These are phyloP conservation scores for Sordariomycetes sp. DNA, from an alignment of 2,329 filamentous ascomycete species.

Conservation along the genomic window DNA sequence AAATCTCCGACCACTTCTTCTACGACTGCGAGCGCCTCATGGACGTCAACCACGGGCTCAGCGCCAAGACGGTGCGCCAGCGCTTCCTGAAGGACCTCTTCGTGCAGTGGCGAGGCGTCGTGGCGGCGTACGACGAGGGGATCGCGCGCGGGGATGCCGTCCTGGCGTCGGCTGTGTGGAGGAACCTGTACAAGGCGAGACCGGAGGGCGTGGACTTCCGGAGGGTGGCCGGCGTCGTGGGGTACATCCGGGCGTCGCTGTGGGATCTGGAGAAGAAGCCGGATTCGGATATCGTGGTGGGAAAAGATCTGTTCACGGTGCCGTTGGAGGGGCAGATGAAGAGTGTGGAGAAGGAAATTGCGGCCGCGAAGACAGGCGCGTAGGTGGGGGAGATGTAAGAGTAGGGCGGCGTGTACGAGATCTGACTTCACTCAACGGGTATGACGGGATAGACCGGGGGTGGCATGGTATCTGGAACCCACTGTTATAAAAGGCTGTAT, in stretches of 20 bases:
- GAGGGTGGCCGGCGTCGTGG: conserved; percentile 40
- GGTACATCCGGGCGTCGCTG: conserved; percentile 41
- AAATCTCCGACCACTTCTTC: conserved; percentile 93
- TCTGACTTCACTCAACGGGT: conserved; percentile 3
- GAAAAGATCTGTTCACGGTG: conserved; percentile 32
- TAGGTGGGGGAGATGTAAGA: not conserved
- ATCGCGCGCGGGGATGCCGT: conserved; percentile 66
- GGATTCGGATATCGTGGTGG: conserved; percentile 29
- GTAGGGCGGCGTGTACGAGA: not conserved
- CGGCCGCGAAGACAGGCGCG: not conserved
- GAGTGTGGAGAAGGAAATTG: not conserved
- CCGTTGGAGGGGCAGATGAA: conserved; percentile 2
- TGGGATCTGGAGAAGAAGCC: conserved; percentile 36
- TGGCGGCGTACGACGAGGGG: conserved; percentile 78
- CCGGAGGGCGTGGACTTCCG: conserved; percentile 39
- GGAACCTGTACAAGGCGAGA: conserved; percentile 75
- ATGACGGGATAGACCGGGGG: not conserved
- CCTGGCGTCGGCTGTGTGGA: conserved; percentile 76
- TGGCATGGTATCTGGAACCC: not conserved
- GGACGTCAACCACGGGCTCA: conserved; percentile 66
- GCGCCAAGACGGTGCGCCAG: conserved; percentile 47
- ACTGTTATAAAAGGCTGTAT: not conserved
- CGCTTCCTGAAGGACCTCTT: conserved; percentile 79
- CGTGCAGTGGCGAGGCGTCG: conserved; percentile 79
- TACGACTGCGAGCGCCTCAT: conserved; percentile 78